Evolutionary conservation across 2,329 filamentous ascomycete species (phyloP).

Genomic region (Aspergillus sp.): DNA sequence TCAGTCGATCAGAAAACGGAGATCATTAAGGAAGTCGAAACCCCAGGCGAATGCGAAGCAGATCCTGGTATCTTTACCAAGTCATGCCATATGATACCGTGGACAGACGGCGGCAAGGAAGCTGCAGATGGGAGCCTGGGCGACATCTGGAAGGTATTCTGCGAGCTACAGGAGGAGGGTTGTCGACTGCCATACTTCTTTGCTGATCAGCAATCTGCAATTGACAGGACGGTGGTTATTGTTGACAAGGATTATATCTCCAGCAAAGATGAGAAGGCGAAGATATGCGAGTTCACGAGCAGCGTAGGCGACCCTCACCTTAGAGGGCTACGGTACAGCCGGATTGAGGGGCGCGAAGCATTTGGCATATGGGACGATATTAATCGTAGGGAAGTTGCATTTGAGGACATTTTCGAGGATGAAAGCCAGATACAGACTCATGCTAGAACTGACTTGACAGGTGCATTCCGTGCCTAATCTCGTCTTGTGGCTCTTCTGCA

Average conservation of each 20-base stretch:
- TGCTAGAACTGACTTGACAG: not conserved
- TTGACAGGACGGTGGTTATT: not conserved
- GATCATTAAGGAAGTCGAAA: not conserved
- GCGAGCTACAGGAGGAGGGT: not conserved
- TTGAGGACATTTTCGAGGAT: not conserved
- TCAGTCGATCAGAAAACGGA: not conserved
- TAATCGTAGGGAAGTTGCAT: not conserved
- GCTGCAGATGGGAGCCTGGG: not conserved
- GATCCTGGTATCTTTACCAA: not conserved
- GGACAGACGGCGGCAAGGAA: not conserved
- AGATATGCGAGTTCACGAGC: not conserved
- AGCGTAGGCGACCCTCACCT: not conserved
- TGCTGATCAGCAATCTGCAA: not conserved
- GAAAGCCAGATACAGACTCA: not conserved
- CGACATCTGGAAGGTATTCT: constrained; percentile 1
- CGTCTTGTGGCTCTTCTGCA: not conserved
- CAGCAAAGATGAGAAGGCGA: not conserved
- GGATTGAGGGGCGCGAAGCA: not conserved
- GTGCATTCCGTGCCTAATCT: not conserved
- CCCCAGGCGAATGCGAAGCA: not conserved
- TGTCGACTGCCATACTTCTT: not conserved
- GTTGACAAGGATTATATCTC: not conserved
- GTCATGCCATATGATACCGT: not conserved
- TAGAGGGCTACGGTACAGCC: not conserved
- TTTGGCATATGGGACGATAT: not conserved